Conservation (phyloP, 257 asterid genomes). For the Solanum pinnatisectum region DNA sequence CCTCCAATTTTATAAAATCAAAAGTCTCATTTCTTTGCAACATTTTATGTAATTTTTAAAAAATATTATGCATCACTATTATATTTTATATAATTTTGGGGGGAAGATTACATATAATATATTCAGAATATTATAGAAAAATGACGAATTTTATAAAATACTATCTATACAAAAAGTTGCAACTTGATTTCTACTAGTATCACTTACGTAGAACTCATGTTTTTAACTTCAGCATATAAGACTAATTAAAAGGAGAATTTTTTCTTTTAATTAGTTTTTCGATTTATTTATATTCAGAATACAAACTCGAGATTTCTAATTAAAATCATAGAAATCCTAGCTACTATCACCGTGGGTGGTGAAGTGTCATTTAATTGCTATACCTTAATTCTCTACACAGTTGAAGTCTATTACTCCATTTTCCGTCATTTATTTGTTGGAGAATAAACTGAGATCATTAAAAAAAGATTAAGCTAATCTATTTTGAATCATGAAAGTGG, state of each 20-base stretch:
- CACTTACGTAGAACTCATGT: background rate
- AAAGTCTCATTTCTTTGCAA: background rate
- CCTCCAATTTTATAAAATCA: background rate
- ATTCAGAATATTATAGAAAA: background rate
- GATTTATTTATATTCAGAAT: no score
- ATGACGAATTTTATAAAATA: background rate
- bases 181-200: background rate
- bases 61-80: background rate
- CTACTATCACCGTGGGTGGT: background rate
- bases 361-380: background rate
- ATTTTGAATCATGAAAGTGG: background rate
- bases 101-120: background rate
- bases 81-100: background rate
- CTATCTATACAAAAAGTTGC: background rate
- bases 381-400: background rate
- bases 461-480: background rate
- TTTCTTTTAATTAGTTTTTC: accelerated
- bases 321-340: background rate
- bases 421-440: background rate
- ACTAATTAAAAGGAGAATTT: background rate
- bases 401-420: background rate
- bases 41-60: background rate
- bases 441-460: background rate
- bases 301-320: background rate
- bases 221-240: background rate